phyloP scores from a whole-genome alignment of 164 flowering plant genomes.

The Platanus orientalis region DNA sequence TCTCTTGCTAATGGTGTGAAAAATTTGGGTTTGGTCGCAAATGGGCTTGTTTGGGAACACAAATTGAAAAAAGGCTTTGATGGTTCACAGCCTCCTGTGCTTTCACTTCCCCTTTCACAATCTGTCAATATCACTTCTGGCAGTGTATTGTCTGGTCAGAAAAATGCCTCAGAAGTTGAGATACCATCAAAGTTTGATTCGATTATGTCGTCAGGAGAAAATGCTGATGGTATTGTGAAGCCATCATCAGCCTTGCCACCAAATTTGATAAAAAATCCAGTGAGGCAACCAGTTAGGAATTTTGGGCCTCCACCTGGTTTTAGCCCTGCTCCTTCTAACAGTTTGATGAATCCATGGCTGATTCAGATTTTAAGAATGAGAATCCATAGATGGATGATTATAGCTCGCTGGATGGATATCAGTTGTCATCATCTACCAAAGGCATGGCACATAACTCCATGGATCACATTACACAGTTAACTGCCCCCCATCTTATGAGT shows the following conservation, averaged over 20 bases:
- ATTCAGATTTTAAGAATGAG: conserved; percentile 30
- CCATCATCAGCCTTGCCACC: conserved; percentile 27
- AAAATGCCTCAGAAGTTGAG: conserved; percentile 30
- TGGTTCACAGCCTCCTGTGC: conserved; percentile 25
- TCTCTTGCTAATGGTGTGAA: conserved; percentile 43
- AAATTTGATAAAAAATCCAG: conserved; percentile 53
- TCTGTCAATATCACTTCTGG: conserved; percentile 20
- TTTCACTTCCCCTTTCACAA: conserved; percentile 37
- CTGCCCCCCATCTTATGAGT: conserved; percentile 19
- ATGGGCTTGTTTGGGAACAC: conserved; percentile 32
- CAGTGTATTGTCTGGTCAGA: conserved; percentile 21
- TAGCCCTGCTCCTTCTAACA: conserved; percentile 42
- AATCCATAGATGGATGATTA: conserved; percentile 61
- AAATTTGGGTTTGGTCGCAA: conserved; percentile 44
- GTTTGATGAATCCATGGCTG: conserved; percentile 29
- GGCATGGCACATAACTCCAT: conserved; percentile 28
- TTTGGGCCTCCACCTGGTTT: conserved; percentile 96
- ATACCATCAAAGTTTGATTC: conserved; percentile 44
- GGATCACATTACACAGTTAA: conserved; percentile 18
- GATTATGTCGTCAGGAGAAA: conserved; percentile 31
- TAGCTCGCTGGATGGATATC: conserved; percentile 90
- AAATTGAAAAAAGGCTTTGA: conserved; percentile 30
- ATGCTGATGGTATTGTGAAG: conserved; percentile 23
- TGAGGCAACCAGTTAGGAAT: conserved; percentile 77
- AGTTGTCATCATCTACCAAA: conserved; percentile 38